Evolutionary conservation across 1,284 basidiomycete genomes (phyloP).

Genomic region (Pseudozyma thailandica): DNA sequence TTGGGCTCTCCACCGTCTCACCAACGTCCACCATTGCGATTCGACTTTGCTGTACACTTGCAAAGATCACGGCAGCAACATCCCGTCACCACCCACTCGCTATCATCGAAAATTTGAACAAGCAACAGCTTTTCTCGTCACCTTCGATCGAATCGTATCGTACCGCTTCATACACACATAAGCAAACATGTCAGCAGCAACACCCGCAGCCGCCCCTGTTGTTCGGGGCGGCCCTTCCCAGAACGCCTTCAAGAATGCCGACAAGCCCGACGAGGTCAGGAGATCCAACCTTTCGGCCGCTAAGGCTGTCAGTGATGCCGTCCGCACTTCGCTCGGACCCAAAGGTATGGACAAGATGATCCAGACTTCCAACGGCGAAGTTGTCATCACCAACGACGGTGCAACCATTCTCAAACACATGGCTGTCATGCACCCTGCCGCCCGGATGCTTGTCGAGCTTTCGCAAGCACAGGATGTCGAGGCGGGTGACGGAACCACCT

Average conservation of each 20-base stretch:
- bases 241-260: conserved; percentile 67
- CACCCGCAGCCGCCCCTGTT: conserved; percentile 40
- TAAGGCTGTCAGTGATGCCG: conserved; percentile 94
- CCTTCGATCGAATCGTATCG: background rate
- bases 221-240: conserved; percentile 34
- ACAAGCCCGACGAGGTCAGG: conserved; percentile 68
- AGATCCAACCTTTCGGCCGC: conserved; percentile 64
- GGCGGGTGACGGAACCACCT: conserved; percentile 98
- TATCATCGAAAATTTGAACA: background rate
- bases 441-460: conserved; percentile 95
- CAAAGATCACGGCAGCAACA: background rate
- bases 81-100: background rate
- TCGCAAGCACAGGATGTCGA: conserved; percentile 98
- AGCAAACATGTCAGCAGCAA: conserved; percentile 41
- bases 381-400: conserved; percentile 98
- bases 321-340: conserved; percentile 94
- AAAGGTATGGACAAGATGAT: conserved; percentile 99
- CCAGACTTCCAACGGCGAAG: conserved; percentile 94
- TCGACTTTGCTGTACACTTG: too few species aligned
- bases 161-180: background rate
- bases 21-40: background rate
- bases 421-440: conserved; percentile 96
- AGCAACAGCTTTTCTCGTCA: background rate
- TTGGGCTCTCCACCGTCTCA: too few species aligned
- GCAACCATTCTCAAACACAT: conserved; percentile 98